Evolutionary conservation across 768 basidiomycete genomes (phyloP).

Genomic region (Termitomyces eurrhizus): DNA sequence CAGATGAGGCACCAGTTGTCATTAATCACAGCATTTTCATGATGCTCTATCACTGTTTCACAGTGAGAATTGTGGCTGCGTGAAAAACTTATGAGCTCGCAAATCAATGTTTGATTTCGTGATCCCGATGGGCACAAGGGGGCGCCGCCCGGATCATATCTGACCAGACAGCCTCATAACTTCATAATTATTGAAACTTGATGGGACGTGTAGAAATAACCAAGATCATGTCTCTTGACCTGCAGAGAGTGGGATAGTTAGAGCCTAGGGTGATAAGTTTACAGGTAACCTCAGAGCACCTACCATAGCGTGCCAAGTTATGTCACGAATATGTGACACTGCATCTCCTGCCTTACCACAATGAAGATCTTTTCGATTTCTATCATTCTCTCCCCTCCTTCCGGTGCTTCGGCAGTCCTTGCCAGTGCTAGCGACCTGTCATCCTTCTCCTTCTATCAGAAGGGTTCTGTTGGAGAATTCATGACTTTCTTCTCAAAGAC

Average conservation of each 20-base stretch:
- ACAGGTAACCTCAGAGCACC: background rate
- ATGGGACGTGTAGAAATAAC: background rate
- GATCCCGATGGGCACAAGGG: background rate
- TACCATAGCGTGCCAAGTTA: background rate
- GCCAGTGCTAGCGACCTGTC: slow-evolving; percentile 74
- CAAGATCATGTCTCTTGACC: background rate
- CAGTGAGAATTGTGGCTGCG: too few relatives aligned
- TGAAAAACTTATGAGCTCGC: background rate
- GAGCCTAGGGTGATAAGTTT: background rate
- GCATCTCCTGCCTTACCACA: slow-evolving; percentile 18
- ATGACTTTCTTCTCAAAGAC: slow-evolving; percentile 93
- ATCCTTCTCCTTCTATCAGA: slow-evolving; percentile 92
- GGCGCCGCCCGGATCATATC: background rate
- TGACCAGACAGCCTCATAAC: background rate
- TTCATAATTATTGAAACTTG: background rate
- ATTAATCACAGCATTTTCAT: background rate
- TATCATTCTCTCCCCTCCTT: slow-evolving; percentile 63
- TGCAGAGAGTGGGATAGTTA: background rate
- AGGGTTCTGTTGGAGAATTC: slow-evolving; percentile 85
- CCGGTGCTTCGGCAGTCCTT: slow-evolving; percentile 61
- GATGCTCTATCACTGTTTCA: background rate
- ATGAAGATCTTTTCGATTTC: slow-evolving; percentile 92
- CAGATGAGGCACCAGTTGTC: background rate
- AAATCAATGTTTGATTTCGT: background rate
- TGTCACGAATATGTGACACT: slow-evolving; percentile 13